Evolutionary conservation across 805 yeast species (phyloP).

Genomic region (Spathaspora arborariae): DNA sequence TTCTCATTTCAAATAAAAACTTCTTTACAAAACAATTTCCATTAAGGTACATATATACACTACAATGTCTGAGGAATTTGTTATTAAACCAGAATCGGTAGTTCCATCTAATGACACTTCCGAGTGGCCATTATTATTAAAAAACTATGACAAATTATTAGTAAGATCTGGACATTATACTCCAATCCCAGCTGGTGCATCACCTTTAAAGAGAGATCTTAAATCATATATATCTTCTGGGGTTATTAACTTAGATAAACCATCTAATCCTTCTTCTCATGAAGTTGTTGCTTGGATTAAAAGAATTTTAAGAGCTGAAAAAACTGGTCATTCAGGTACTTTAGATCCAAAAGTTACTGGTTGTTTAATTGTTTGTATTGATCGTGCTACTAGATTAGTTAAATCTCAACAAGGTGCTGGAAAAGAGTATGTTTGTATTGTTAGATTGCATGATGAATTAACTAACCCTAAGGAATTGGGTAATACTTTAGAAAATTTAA

Average conservation of each 20-base stretch:
- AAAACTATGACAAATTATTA: conserved; percentile 87
- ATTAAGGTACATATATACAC: neutral
- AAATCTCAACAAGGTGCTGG: conserved; percentile 99
- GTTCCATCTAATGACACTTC: conserved; percentile 82
- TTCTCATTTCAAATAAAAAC: conserved; percentile 1
- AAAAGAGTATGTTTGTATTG: conserved; percentile 98
- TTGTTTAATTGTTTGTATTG: conserved; percentile 96
- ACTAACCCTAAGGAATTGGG: conserved; percentile 87
- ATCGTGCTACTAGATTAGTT: conserved; percentile 96
- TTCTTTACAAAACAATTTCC: neutral
- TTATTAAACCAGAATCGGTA: conserved; percentile 84
- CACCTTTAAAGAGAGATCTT: conserved; percentile 92
- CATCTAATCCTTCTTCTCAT: conserved; percentile 97
- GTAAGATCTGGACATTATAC: conserved; percentile 97
- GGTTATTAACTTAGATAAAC: conserved; percentile 95
- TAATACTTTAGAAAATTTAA: conserved; percentile 84
- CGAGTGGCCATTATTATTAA: conserved; percentile 92
- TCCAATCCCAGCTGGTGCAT: conserved; percentile 92
- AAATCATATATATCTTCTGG: conserved; percentile 89
- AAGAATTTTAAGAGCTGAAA: conserved; percentile 90
- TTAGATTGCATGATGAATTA: conserved; percentile 89
- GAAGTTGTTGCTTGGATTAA: conserved; percentile 99
- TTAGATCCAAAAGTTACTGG: conserved; percentile 99
- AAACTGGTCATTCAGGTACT: conserved; percentile 99
- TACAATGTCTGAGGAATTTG: conserved; percentile 60